Base-by-base conservation (phyloP, 1,284 basidiomycete species). In the Ganoderma leucocontextum region DNA sequence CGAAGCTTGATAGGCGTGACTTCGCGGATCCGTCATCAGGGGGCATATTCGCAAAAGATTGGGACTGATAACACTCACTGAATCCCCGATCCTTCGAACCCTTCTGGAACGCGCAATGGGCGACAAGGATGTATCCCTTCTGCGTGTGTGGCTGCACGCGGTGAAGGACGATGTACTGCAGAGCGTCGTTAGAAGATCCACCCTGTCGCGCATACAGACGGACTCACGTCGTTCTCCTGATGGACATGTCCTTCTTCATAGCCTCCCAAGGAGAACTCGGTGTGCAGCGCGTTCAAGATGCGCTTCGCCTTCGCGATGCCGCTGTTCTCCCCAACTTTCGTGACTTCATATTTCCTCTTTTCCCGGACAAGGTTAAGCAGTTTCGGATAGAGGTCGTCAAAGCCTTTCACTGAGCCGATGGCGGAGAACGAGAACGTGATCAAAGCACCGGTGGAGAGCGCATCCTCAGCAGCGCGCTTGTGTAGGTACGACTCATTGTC, bases 381-480 rank as follows among this genome's bases (percentile, higher is more conserved):
- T 78, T 95, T 95, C 6, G 96, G 96, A 78, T 98, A 98, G n/a
- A 98, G 81, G 75, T 98, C 96, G 77, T 98, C 96, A 76, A 97
- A 97, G 41, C 96, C 96, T 80, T 98, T 97, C 73, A 95, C 95
- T 7, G 95, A 96, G 1, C 96, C 96, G 60, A 94, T 88, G 6
- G 94, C 96, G 19, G 90, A 94, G 76, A 89, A 90, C 59, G 92
- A 92, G 81, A 98, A 98, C 0, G 95, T 89, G 19, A 94, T 92
- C 17, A 98, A 85, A 10, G 95, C 94, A 6, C 94, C 96, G 0
- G 95, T 96, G 6, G 95, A 92, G n/a, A 98, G 87, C 0, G 95
- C 92, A 78, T 98, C 95, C 79, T 97, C 95, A 7, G 96, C 95
- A 1, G 94, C 93, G 47, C 95, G 90, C 80, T 97, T 98, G 80